A percentile compares a stretch with the other conserved stretches of the same genome.
phyloP scores from a whole-genome alignment of 495 filamentous ascomycete species.

The Cercophora scortea region DNA sequence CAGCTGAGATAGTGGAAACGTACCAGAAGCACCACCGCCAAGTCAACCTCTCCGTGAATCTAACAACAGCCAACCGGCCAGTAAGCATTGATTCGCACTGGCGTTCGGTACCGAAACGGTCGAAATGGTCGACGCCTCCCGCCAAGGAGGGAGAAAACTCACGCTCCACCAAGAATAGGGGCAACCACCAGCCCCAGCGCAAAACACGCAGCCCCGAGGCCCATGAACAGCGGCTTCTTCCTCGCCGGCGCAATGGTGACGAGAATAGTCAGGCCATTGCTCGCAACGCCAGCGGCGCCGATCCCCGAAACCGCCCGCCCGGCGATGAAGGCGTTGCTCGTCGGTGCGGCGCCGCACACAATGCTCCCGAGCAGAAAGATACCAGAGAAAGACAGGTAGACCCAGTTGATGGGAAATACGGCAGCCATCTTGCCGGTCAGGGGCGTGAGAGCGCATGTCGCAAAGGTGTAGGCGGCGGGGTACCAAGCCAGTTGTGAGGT shows the following conservation, averaged over 20 bases:
- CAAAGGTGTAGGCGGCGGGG: slow-evolving; percentile 10
- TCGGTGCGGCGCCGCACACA: not conserved
- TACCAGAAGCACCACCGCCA: slow-evolving; percentile 63
- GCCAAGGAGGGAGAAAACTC: not conserved
- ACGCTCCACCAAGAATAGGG: slow-evolving; percentile 22
- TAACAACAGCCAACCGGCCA: not conserved
- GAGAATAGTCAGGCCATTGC: not conserved
- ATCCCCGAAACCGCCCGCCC: not conserved
- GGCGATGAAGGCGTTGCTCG: slow-evolving; percentile 1
- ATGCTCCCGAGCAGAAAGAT: slow-evolving; percentile 18
- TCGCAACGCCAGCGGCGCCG: not conserved
- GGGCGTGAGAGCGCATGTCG: slow-evolving; percentile 10
- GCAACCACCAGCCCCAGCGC: slow-evolving; percentile 28
- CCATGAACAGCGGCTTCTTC: slow-evolving; percentile 1
- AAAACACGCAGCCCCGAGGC: slow-evolving; percentile 14
- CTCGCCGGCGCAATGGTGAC: not conserved
- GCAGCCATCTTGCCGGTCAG: slow-evolving; percentile 1
- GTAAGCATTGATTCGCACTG: too few species aligned
- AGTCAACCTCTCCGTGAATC: slow-evolving; percentile 29
- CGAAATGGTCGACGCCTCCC: too few species aligned
- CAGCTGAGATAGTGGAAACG: slow-evolving; percentile 47
- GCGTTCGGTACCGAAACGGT: too few species aligned
- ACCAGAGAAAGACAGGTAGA: slow-evolving; percentile 10
- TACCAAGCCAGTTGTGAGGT: slow-evolving; percentile 12
- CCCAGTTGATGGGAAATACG: slow-evolving; percentile 1